Evolutionary conservation across 2,329 filamentous ascomycete genomes (phyloP).

Genomic region (Bretziella fagacearum): DNA sequence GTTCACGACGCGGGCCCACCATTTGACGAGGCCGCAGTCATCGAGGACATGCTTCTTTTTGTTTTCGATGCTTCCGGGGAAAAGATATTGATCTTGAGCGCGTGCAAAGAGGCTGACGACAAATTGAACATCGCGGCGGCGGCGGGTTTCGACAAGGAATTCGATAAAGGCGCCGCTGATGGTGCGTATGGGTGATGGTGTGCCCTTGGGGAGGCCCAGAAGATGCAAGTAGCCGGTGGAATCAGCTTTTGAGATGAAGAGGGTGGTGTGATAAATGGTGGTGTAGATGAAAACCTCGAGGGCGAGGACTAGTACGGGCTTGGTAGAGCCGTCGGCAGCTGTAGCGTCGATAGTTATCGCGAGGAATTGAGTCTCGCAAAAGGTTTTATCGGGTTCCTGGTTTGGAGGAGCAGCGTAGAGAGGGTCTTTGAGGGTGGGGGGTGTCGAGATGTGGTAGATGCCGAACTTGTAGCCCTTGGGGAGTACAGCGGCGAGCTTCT

Average conservation of each 20-base stretch:
- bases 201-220: slow-evolving; percentile 43
- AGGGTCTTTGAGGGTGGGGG: slow-evolving; percentile 54
- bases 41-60: slow-evolving; percentile 76
- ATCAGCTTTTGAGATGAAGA: slow-evolving; percentile 95
- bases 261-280: slow-evolving; percentile 60
- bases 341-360: slow-evolving; percentile 30
- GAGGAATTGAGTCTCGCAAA: slow-evolving; percentile 68
- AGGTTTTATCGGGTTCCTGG: slow-evolving; percentile 57
- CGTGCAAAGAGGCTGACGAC: slow-evolving; percentile 84
- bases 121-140: slow-evolving; percentile 47
- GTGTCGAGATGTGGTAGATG: slow-evolving; percentile 76
- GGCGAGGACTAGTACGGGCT: slow-evolving; percentile 56
- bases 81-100: slow-evolving; percentile 84
- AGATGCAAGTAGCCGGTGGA: slow-evolving; percentile 74
- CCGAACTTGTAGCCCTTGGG: slow-evolving; percentile 42
- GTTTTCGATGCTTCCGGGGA: slow-evolving; percentile 80
- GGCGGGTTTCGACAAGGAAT: slow-evolving; percentile 52
- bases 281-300: slow-evolving; percentile 80
- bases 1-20: slow-evolving; percentile 87
- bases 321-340: slow-evolving; percentile 16
- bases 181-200: slow-evolving; percentile 54
- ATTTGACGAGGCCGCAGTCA: slow-evolving; percentile 75
- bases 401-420: slow-evolving; percentile 67
- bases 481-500: slow-evolving; percentile 32
- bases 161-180: slow-evolving; percentile 60